These are phyloP conservation scores for Phialophora tarda DNA, from an alignment of 2,329 filamentous ascomycete species.

Conservation along the genomic window DNA sequence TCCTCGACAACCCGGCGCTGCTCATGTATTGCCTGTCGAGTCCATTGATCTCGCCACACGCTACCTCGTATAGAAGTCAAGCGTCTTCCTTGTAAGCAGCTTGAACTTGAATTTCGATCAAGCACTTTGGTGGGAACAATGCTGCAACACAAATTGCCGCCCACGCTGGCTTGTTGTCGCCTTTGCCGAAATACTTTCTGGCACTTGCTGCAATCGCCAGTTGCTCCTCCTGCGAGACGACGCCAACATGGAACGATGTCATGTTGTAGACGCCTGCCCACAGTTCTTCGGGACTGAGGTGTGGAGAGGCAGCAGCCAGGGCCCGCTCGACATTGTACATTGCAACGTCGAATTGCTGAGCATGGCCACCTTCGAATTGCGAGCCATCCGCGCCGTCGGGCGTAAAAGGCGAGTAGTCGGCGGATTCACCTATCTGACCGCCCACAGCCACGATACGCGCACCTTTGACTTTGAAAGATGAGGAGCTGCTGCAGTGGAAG, in stretches of 20 bases:
- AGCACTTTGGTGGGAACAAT: slow-evolving; percentile 26
- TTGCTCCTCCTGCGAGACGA: slow-evolving; percentile 21
- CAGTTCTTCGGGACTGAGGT: slow-evolving; percentile 17
- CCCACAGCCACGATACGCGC: slow-evolving; percentile 21
- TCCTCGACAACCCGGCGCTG: too few species aligned
- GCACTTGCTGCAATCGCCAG: slow-evolving; percentile 23
- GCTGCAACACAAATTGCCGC: slow-evolving; percentile 26
- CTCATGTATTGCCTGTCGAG: too few species aligned
- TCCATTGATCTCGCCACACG: too few species aligned
- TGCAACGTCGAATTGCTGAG: slow-evolving; percentile 20
- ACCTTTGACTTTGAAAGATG: slow-evolving; percentile 18
- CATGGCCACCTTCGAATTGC: slow-evolving; percentile 22
- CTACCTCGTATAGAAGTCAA: not conserved
- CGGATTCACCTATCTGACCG: slow-evolving; percentile 22
- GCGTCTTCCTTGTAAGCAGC: slow-evolving; percentile 17
- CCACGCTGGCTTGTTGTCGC: slow-evolving; percentile 23
- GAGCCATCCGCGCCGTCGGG: slow-evolving; percentile 20
- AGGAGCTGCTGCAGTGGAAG: slow-evolving; percentile 41
- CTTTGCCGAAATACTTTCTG: slow-evolving; percentile 22
- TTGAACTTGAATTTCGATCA: slow-evolving; percentile 26
- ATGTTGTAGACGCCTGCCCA: slow-evolving; percentile 27
- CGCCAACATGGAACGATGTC: slow-evolving; percentile 25
- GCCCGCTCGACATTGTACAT: slow-evolving; percentile 26
- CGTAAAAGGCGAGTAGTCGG: slow-evolving; percentile 23
- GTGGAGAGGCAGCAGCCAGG: slow-evolving; percentile 21